Evolutionary conservation across 2,329 filamentous ascomycete genomes (phyloP).

Genomic region (Taxawa tesnikishii): DNA sequence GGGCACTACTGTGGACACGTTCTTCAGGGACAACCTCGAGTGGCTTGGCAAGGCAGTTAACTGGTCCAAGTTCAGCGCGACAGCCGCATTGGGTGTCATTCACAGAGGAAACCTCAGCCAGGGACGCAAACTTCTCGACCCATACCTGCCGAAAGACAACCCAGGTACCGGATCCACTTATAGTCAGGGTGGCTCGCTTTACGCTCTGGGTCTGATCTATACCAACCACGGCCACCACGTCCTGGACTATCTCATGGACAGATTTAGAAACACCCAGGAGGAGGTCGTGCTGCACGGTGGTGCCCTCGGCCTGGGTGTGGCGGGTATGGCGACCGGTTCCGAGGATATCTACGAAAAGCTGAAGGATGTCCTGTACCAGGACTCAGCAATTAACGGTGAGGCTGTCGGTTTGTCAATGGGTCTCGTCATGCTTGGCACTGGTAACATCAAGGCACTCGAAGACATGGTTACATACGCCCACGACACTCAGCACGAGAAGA

Average conservation of each 20-base stretch:
- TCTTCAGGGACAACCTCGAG: constrained; percentile 95
- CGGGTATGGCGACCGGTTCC: constrained; percentile 92
- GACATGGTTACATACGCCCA: constrained; percentile 98
- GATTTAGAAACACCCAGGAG: constrained; percentile 65
- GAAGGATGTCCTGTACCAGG: constrained; percentile 75
- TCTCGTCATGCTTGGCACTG: constrained; percentile 96
- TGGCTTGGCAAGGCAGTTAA: constrained; percentile 98
- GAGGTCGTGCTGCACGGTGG: constrained; percentile 97
- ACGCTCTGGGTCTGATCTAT: constrained; percentile 90
- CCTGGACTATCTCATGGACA: constrained; percentile 62
- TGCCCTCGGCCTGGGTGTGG: constrained; percentile 87
- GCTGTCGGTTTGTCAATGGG: constrained; percentile 94
- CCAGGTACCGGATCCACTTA: constrained; percentile 68
- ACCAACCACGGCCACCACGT: constrained; percentile 94
- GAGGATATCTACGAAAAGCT: constrained; percentile 85
- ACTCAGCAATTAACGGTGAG: constrained; percentile 93
- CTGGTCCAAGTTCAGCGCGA: constrained; percentile 99
- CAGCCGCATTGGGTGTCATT: constrained; percentile 89
- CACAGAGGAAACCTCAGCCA: constrained; percentile 91
- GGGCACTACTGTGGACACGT: constrained; percentile 94
- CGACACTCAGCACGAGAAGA: constrained; percentile 98
- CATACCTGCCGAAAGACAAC: constrained; percentile 74
- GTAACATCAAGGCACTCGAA: constrained; percentile 82
- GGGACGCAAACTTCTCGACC: constrained; percentile 83
- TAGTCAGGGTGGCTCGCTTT: constrained; percentile 90